Evolutionary conservation across 176 grass and related monocot species (phyloP), one percentile per base, ranked within the genome.

Genomic region (Juncus inflexus): DNA sequence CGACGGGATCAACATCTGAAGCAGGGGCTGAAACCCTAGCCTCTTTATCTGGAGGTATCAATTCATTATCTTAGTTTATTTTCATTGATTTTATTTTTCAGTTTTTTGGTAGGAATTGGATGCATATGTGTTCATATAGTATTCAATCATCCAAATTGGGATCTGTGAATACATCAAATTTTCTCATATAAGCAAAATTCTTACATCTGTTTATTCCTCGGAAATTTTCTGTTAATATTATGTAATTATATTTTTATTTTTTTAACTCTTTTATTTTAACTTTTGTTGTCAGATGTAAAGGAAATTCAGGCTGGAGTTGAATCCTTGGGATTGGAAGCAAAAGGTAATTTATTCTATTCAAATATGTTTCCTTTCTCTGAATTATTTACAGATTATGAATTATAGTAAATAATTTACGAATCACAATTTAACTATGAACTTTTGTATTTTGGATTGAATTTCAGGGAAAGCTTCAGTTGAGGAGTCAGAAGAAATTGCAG

Each of bases 231-330:
- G 19, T 28, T 28, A 0, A 28, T 28, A 47, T 47, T 9, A 47
- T 47, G 51, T 28, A 55, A 14, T 16, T 37, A 57, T 10, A 4
- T 77, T 67, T 50, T 58, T 11, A 66, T 35, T 70, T 12, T 67
- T 55, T 15, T 81, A 66, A 87, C 42, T 7, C 47, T 15, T 45
- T 74, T 28, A 28, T 28, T 28, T 1, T 28, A 28, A 28, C 19
- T 28, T 28, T 28, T 28, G 19, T 36, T 78, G 58, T 35, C 79
- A 95, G 86, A 60, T 95, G 77, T 90, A 14, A 79, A 81, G 51
- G 86, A 76, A 80, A 81, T 95, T 74, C 79, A 86, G 59, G 72
- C 80, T 59, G 80, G 64, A 52, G 66, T 95, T 66, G 62, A 90
- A 76, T 79, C 83, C 1, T 72, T 95, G 83, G 81, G 86, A 37